Base-by-base conservation (phyloP, 768 basidiomycete species). In the Lepiota venenata region DNA sequence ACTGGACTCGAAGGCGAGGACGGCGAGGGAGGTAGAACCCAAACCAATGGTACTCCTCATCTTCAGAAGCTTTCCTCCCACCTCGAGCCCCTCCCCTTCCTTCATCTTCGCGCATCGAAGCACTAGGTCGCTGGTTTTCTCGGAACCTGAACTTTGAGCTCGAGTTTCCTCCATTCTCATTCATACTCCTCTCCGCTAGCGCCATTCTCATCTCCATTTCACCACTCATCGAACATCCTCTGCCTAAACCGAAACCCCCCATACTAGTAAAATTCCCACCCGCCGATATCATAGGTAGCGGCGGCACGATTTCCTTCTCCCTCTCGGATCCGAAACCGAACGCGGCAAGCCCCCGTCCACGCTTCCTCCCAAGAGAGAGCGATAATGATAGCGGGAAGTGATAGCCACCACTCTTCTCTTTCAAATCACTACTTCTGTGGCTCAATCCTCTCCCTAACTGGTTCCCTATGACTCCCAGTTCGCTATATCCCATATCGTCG, bases 161-260 rank as follows among this genome's bases (percentile, higher is more conserved):
- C 27, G 36, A 36, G n/a, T 47, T 47, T 8, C 16, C 25, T 10
- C 15, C 18, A 32, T 15, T 41, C 14, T 25, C 25, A 22, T 42
- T 36, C 9, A 41, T 44, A 36, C 52, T 51, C 50, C 55, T 50
- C 41, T 53, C 32, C 5, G 81, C 81, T 35, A 82, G 64, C 1
- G 77, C 75, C 79, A 83, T 82, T 58, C 76, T 70, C 66, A 83
- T 57, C 62, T 84, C 82, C 50, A 77, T 80, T 66, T 83, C 80
- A 10, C 82, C 82, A 50, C 81, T 84, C 59, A 84, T 68, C 52
- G 82, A 84, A 63, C 73, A 82, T 12, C 81, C 81, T 4, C 39
- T 20, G 4, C 25, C 37, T 9, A 32, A 9, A 42, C 47, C 32
- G n/a, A 55, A 42, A 4, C 46, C 46, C 20, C 46, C 46, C 9